Percentiles rank a stretch among this genome's conserved stretches.
These are phyloP conservation scores for Dendrobium chrysotoxum DNA, from an alignment of 106 monocot genomes.

Conservation along the genomic window DNA sequence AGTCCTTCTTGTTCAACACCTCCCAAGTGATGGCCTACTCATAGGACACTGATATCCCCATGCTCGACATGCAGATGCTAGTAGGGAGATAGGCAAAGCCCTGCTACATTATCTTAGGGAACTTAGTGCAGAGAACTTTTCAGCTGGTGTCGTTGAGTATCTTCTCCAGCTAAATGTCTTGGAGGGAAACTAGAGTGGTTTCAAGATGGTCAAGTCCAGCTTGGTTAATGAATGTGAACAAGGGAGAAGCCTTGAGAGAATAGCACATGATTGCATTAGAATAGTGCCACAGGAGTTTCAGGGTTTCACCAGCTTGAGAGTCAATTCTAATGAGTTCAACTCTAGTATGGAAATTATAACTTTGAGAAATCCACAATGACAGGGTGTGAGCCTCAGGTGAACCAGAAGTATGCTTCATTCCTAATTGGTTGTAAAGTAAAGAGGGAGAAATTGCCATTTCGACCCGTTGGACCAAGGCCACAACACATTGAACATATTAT, in stretches of 20 bases:
- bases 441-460: slow-evolving; percentile 84
- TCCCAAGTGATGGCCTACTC: slow-evolving; percentile 86
- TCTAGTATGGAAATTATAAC: slow-evolving; percentile 58
- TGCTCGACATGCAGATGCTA: slow-evolving; percentile 70
- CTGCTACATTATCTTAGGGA: slow-evolving; percentile 91
- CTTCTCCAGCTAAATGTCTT: slow-evolving; percentile 58
- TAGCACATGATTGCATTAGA: slow-evolving; percentile 79
- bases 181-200: slow-evolving; percentile 55
- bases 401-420: slow-evolving; percentile 38
- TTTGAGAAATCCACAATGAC: slow-evolving; percentile 58
- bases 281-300: slow-evolving; percentile 71
- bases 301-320: slow-evolving; percentile 28
- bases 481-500: slow-evolving; percentile 64
- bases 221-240: slow-evolving; percentile 64
- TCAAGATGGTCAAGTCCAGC: slow-evolving; percentile 86
- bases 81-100: slow-evolving; percentile 53
- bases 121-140: slow-evolving; percentile 55
- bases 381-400: slow-evolving; percentile 66
- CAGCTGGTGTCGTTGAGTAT: slow-evolving; percentile 56
- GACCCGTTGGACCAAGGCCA: slow-evolving; percentile 68
- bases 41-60: slow-evolving; percentile 77
- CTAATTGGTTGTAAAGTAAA: slow-evolving; percentile 24
- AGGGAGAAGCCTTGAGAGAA: slow-evolving; percentile 55
- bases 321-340: slow-evolving; percentile 53
- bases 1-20: slow-evolving; percentile 58